phyloP scores from a whole-genome alignment of 129 eudicot genomes.

The sunflower (Helianthus annuus) region HanXRQr2.0-SUNRISE NC_035444.2:81798745-81799244 shows the following conservation, averaged over 20 bases:
- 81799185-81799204: conserved; percentile 46
- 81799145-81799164: conserved; percentile 76
- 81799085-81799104: conserved; percentile 55
- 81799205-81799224: conserved; percentile 51
- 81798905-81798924: background rate
- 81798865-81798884: no score
- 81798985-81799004: conserved; percentile 68
- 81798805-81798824: no score
- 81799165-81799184: conserved; percentile 66
- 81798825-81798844: no score
- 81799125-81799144: conserved; percentile 51
- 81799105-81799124: conserved; percentile 47
- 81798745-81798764: no score
- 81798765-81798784: no score
- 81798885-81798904: background rate
- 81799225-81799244: conserved; percentile 35
- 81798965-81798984: conserved; percentile 28
- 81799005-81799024: conserved; percentile 68
- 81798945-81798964: background rate
- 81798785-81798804: no score
- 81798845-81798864: no score
- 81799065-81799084: conserved; percentile 66
- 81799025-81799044: conserved; percentile 71
- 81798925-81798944: background rate
- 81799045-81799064: conserved; percentile 59